Percentiles rank a stretch among this genome's conserved stretches.
These are phyloP conservation scores for Lactarius evosmus DNA, from an alignment of 768 basidiomycete species.

Conservation along the genomic window DNA sequence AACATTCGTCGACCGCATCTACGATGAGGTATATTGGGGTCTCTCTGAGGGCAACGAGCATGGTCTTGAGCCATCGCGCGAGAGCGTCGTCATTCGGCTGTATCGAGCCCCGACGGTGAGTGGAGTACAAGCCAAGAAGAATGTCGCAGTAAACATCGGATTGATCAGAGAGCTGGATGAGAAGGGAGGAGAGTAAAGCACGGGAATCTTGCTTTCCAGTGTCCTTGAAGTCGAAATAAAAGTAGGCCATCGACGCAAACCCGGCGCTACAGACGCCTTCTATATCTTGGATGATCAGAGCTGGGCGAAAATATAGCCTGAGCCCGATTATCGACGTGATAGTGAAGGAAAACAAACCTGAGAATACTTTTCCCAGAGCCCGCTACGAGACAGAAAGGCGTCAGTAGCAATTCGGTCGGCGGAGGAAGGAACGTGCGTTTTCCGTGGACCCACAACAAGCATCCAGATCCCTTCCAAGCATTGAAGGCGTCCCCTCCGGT, in stretches of 20 bases:
- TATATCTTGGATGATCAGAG: slow-evolving; percentile 4
- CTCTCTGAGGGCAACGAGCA: not conserved
- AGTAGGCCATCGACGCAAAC: not conserved
- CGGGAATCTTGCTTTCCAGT: not conserved
- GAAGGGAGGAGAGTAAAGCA: slow-evolving; percentile 1
- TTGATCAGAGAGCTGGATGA: slow-evolving; percentile 5
- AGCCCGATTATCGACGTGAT: not conserved
- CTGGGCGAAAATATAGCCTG: not conserved
- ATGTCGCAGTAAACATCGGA: not conserved
- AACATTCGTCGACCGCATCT: not conserved
- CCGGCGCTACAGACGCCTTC: not conserved
- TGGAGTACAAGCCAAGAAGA: not conserved
- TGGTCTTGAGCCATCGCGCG: not conserved
- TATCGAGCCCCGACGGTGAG: not conserved
- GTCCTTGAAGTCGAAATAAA: not conserved
- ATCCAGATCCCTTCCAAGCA: not conserved
- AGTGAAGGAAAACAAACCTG: not conserved
- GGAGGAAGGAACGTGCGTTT: not conserved
- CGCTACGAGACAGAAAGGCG: not conserved
- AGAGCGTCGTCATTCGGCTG: not conserved
- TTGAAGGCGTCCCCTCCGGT: not conserved
- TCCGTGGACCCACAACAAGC: not conserved
- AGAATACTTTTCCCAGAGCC: slow-evolving; percentile 15
- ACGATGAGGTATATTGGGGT: not conserved
- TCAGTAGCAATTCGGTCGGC: not conserved